These are phyloP conservation scores for Pouteria campechiana DNA, from an alignment of 179 eudicot species.

Conservation along the genomic window DNA sequence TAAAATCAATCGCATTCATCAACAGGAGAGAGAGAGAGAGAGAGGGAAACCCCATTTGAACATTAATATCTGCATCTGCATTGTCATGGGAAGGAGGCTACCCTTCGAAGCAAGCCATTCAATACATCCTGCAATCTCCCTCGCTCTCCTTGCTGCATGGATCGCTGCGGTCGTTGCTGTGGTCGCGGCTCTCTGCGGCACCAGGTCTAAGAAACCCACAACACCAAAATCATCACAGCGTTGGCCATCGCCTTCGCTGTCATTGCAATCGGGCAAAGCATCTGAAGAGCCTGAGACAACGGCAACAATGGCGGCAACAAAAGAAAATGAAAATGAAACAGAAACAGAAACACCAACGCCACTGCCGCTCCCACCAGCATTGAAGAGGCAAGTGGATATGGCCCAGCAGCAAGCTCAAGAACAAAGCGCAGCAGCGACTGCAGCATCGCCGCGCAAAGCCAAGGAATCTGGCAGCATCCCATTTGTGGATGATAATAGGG, in stretches of 20 bases:
- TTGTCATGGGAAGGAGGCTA: constrained; percentile 52
- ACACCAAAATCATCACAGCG: not conserved
- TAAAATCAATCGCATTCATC: too few species aligned
- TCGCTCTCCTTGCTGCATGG: constrained; percentile 14
- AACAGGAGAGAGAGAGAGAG: too few species aligned
- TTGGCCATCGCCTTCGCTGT: constrained; percentile 7
- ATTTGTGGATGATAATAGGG: constrained; percentile 17
- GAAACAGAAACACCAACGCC: not conserved
- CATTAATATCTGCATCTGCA: too few species aligned
- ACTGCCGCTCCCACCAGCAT: not conserved
- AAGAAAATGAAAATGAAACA: not conserved
- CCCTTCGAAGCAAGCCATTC: constrained; percentile 15
- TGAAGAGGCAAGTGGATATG: not conserved
- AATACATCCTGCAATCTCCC: constrained; percentile 8
- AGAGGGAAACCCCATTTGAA: too few species aligned
- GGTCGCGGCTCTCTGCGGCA: constrained; percentile 43
- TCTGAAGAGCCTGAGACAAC: not conserved
- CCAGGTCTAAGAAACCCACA: constrained; percentile 9
- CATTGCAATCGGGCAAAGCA: not conserved
- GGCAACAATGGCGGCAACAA: not conserved
- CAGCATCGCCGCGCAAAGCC: constrained; percentile 47
- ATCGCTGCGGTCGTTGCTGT: constrained; percentile 23
- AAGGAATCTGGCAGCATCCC: constrained; percentile 26
- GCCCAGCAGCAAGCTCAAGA: not conserved
- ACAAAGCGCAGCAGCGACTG: constrained; percentile 10